A percentile compares a stretch with the other conserved stretches of the same genome.
These are phyloP conservation scores for Tephrocybe rancida DNA, from an alignment of 768 basidiomycete species.

Conservation along the genomic window DNA sequence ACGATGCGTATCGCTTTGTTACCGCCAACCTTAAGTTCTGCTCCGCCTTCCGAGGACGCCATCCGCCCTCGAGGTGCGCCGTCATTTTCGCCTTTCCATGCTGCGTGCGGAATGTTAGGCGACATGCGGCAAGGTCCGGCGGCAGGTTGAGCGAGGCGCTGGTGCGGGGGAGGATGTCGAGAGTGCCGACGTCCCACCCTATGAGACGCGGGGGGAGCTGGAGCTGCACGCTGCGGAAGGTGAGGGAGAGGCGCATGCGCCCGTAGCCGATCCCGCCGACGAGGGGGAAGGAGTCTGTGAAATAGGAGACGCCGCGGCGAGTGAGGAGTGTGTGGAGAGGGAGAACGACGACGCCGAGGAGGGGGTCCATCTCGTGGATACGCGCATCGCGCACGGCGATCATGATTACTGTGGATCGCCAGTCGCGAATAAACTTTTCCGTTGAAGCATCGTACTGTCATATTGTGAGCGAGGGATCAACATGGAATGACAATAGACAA, in stretches of 20 bases:
- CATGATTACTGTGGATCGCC: conserved; percentile 57
- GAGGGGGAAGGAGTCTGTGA: conserved; percentile 63
- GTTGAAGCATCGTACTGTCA: conserved; percentile 62
- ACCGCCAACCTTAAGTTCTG: conserved; percentile 38
- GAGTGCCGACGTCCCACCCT: conserved; percentile 73
- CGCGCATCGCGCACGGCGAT: conserved; percentile 67
- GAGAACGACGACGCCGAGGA: conserved; percentile 72
- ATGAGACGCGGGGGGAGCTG: conserved; percentile 56
- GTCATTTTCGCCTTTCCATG: conserved; percentile 39
- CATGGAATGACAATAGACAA: neutral
- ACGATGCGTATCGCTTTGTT: conserved; percentile 41
- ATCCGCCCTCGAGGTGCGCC: conserved; percentile 30
- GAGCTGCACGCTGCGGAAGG: conserved; percentile 68
- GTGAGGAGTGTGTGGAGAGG: conserved; percentile 47
- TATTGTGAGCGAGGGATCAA: neutral
- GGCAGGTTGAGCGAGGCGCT: conserved; percentile 29
- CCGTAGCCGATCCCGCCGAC: conserved; percentile 73
- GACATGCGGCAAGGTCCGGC: conserved; percentile 38
- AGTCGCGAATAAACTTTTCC: conserved; percentile 71
- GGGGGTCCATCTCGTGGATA: conserved; percentile 61
- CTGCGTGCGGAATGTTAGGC: conserved; percentile 39
- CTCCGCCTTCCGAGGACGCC: conserved; percentile 30
- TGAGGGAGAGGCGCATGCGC: conserved; percentile 60
- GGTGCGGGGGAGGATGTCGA: conserved; percentile 48
- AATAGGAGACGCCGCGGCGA: conserved; percentile 43